phyloP scores from a whole-genome alignment of 208 protist genomes.

The Leishmania mexicana region DNA sequence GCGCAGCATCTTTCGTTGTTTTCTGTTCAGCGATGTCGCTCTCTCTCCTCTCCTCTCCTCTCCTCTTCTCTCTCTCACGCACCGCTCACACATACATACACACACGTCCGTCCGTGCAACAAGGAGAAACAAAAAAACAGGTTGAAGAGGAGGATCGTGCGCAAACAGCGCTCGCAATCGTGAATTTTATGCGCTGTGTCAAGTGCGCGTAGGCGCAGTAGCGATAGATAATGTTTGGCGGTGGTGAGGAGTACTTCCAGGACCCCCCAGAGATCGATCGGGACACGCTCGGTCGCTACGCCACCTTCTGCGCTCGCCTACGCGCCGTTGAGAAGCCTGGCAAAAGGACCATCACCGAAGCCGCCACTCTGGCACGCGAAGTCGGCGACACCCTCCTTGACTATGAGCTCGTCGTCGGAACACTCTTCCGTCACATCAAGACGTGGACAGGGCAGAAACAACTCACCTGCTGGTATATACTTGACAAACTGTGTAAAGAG shows the following conservation, averaged over 20 bases:
- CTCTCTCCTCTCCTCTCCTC: not conserved
- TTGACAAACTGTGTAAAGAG: conserved; percentile 92
- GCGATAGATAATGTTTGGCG: conserved; percentile 76
- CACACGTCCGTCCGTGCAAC: not conserved
- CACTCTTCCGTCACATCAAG: conserved; percentile 90
- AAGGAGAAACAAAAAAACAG: not conserved
- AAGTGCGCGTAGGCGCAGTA: not conserved
- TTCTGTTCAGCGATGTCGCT: not conserved
- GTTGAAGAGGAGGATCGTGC: not conserved
- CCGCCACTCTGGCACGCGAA: conserved; percentile 56
- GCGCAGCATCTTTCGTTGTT: not conserved
- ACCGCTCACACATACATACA: not conserved
- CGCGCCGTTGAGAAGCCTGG: conserved; percentile 75
- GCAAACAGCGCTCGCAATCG: not conserved
- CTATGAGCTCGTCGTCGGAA: conserved; percentile 88
- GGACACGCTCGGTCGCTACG: conserved; percentile 78
- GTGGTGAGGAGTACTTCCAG: conserved; percentile 91
- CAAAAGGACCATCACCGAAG: conserved; percentile 69
- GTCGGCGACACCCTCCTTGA: conserved; percentile 71
- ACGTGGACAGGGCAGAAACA: conserved; percentile 84
- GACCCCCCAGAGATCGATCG: conserved; percentile 78
- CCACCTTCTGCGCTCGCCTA: conserved; percentile 76
- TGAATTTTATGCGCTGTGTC: not conserved
- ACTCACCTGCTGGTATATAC: conserved; percentile 89
- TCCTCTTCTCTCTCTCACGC: not conserved